Evolutionary conservation across 208 protist genomes (phyloP), one percentile per base, ranked within the genome.

Genomic region (Leishmania tarentolae): DNA sequence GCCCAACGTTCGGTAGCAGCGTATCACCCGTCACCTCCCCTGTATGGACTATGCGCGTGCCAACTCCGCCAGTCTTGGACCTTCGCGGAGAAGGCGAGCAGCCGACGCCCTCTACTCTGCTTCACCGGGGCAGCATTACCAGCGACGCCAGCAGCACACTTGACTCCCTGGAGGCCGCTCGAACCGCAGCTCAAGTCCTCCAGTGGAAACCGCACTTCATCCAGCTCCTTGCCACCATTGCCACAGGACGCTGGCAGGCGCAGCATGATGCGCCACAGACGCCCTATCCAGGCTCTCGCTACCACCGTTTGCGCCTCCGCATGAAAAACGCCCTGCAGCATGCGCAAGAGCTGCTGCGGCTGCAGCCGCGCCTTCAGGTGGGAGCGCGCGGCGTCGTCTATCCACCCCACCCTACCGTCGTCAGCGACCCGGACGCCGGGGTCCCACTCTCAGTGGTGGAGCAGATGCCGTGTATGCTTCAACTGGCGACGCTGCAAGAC

Each of bases 191-290:
- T 47, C 82, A 53, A 7, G 78, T 86, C 28, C 66, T 86, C 13
- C 72, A 72, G 15, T 86, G 82, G 82, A 80, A 79, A 63, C 74
- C 78, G 37, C 77, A 82, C 78, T 86, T 86, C 71, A 63, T 73
- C 15, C 65, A 86, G 44, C 82, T 86, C n/a, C 82, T 86, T 74
- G 74, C 82, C 31, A 86, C 82, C 42, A 76, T 86, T 65, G 82
- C 82, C 21, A 86, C 82, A 1, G 82, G 82, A 15, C 82, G 74
- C 21, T 86, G 82, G 82, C 82, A 86, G 65, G 78, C 82, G 13
- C 72, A 66, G 52, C 19, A 53, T 4, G 47, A 72, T 59, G 63
- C 63, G n/a, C 59, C 31, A 15, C 66, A 76, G 52, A n/a, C 78
- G 11, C 53, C 42, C 3, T 80, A 86, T 35, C 82, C 82, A 8